These are phyloP conservation scores for Hymenoscyphus occultus DNA, from an alignment of 2,329 filamentous ascomycete genomes.

Conservation along the genomic window DNA sequence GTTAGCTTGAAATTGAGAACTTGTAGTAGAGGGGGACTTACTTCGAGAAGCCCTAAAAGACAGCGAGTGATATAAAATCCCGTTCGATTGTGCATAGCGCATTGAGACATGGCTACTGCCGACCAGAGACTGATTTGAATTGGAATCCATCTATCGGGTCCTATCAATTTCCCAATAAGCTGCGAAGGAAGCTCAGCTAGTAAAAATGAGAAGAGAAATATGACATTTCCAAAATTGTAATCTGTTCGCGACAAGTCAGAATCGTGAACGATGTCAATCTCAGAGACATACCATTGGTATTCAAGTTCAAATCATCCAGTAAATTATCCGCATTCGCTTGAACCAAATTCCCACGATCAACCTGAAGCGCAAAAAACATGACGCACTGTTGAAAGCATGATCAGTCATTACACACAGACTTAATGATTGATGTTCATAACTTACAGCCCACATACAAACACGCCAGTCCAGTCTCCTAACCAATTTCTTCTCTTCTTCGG, in stretches of 20 bases:
- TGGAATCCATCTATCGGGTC: slow-evolving; percentile 50
- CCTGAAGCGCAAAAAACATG: slow-evolving; percentile 43
- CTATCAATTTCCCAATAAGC: slow-evolving; percentile 46
- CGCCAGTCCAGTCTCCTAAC: slow-evolving; percentile 18
- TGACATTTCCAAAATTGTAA: slow-evolving; percentile 35
- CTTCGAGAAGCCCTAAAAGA: slow-evolving; percentile 32
- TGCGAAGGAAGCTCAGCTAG: slow-evolving; percentile 48
- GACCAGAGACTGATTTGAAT: slow-evolving; percentile 51
- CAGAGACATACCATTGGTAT: slow-evolving; percentile 31
- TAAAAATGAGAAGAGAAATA: slow-evolving; percentile 42
- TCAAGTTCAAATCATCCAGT: slow-evolving; percentile 49
- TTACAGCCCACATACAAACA: slow-evolving; percentile 15
- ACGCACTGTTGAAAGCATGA: slow-evolving; percentile 4
- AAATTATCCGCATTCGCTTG: slow-evolving; percentile 62
- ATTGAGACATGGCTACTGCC: slow-evolving; percentile 46
- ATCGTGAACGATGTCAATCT: slow-evolving; percentile 27
- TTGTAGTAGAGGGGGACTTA: slow-evolving; percentile 2
- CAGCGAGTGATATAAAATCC: slow-evolving; percentile 44
- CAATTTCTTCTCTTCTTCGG: slow-evolving; percentile 21
- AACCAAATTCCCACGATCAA: slow-evolving; percentile 61
- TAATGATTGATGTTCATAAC: neutral
- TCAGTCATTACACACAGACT: neutral
- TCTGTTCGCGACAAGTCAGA: slow-evolving; percentile 34
- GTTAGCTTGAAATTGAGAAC: neutral
- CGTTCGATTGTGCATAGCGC: slow-evolving; percentile 42